Evolutionary conservation across 441 rosid genomes (phyloP).

Genomic region (Syzygium malaccense): DNA sequence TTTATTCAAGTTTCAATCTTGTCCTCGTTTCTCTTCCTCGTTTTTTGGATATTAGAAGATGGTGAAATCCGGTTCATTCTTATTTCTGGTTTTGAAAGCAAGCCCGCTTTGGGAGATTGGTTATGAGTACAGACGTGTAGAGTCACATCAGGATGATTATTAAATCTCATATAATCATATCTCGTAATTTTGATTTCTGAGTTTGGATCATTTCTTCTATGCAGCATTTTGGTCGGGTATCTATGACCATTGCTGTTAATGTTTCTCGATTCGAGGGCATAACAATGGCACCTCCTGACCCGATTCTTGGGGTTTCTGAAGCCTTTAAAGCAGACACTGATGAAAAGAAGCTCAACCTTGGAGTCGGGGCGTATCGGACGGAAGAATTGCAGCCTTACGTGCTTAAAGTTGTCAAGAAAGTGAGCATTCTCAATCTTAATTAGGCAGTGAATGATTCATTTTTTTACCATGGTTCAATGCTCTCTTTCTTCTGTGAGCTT

Average conservation of each 20-base stretch:
- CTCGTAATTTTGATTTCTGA: neutral
- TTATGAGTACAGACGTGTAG: neutral
- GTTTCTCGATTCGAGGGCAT: slow-evolving; percentile 81
- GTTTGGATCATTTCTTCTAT: slow-evolving; percentile 4
- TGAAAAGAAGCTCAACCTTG: slow-evolving; percentile 90
- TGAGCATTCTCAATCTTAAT: neutral
- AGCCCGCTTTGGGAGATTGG: neutral
- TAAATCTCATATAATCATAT: neutral
- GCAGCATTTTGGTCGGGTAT: slow-evolving; percentile 52
- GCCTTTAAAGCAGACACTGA: slow-evolving; percentile 82
- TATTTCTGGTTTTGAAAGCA: neutral
- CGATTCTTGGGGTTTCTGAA: slow-evolving; percentile 96
- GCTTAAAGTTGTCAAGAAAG: slow-evolving; percentile 95
- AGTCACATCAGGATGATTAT: neutral
- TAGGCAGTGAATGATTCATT: neutral
- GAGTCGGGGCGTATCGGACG: slow-evolving; percentile 93
- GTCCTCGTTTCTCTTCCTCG: neutral
- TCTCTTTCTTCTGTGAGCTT: neutral
- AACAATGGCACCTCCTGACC: slow-evolving; percentile 97
- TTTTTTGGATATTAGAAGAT: neutral
- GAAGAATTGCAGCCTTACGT: slow-evolving; percentile 96
- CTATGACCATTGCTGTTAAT: slow-evolving; percentile 55
- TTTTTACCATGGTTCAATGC: neutral
- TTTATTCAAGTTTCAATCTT: neutral
- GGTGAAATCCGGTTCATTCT: neutral